These are phyloP conservation scores for Colletotrichum navitas DNA, from an alignment of 2,329 filamentous ascomycete species.

Conservation along the genomic window DNA sequence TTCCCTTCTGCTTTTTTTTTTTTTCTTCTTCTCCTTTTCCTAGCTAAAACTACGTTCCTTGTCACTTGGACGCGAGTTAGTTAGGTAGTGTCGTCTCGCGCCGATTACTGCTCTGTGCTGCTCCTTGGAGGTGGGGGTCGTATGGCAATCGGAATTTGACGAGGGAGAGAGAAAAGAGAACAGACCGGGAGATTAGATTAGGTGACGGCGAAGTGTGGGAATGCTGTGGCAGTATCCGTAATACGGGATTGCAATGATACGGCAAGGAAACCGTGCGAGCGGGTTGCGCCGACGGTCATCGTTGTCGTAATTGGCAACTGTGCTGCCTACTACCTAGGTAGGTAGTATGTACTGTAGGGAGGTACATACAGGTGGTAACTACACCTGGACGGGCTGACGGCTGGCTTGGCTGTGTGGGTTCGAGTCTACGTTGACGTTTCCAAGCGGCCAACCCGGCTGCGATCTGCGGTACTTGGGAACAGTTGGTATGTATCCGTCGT, in stretches of 20 bases:
- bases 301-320: neutral
- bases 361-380: too few relatives aligned
- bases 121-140: constrained; percentile 33
- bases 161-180: constrained; percentile 38
- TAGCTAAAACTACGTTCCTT: constrained; percentile 10
- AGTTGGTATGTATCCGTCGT: neutral
- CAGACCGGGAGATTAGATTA: constrained; percentile 37
- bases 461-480: constrained; percentile 36
- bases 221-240: constrained; percentile 34
- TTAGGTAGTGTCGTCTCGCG: constrained; percentile 1
- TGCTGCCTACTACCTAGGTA: too few relatives aligned
- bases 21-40: constrained; percentile 4
- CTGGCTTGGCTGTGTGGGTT: constrained; percentile 38
- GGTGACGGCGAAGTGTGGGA: constrained; percentile 31
- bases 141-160: constrained; percentile 40
- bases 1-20: constrained; percentile 6
- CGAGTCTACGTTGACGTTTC: constrained; percentile 34
- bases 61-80: neutral
- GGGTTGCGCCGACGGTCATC: constrained; percentile 34
- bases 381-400: constrained; percentile 7
- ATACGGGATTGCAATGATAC: constrained; percentile 38
- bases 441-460: constrained; percentile 24
- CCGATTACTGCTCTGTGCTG: constrained; percentile 21
- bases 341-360: too few relatives aligned
- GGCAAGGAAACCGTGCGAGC: constrained; percentile 10